phyloP scores from a whole-genome alignment of 306 rosid genomes.

The Citrullus amarus region DNA sequence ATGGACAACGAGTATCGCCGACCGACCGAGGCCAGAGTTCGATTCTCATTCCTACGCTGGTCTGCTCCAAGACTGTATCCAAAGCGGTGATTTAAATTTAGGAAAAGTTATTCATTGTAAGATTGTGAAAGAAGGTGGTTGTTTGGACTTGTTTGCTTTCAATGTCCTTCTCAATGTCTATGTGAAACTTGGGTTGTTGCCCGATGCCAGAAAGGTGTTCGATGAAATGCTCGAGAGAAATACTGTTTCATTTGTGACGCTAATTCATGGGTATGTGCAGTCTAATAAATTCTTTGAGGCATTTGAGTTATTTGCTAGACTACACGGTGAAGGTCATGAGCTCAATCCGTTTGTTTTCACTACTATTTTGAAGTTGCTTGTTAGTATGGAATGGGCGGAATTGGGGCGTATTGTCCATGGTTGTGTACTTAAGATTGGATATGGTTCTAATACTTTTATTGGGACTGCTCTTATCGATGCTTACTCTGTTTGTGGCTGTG shows the following conservation, averaged over 20 bases:
- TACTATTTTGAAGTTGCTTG: constrained; percentile 27
- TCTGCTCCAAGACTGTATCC: constrained; percentile 23
- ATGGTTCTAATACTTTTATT: constrained; percentile 24
- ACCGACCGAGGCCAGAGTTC: constrained; percentile 14
- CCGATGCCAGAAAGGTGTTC: constrained; percentile 21
- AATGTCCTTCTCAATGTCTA: constrained; percentile 29
- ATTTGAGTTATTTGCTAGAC: constrained; percentile 22
- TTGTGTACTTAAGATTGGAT: constrained; percentile 29
- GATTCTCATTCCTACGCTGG: constrained; percentile 24
- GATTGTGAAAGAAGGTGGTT: constrained; percentile 26
- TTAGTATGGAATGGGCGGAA: constrained; percentile 26
- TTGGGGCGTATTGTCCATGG: constrained; percentile 27
- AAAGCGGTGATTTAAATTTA: constrained; percentile 7
- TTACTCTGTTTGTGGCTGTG: constrained; percentile 31
- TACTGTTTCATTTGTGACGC: constrained; percentile 36
- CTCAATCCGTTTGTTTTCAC: constrained; percentile 37
- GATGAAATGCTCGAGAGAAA: constrained; percentile 31
- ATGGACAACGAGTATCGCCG: not conserved
- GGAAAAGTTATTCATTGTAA: constrained; percentile 25
- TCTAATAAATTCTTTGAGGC: constrained; percentile 18
- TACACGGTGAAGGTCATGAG: constrained; percentile 36
- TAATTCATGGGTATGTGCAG: constrained; percentile 25
- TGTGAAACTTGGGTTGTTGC: constrained; percentile 16
- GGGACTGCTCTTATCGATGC: constrained; percentile 43
- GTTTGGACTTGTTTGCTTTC: constrained; percentile 32